Evolutionary conservation across 306 rosid species (phyloP).

Genomic region (Ammopiptanthus mongolicus): DNA sequence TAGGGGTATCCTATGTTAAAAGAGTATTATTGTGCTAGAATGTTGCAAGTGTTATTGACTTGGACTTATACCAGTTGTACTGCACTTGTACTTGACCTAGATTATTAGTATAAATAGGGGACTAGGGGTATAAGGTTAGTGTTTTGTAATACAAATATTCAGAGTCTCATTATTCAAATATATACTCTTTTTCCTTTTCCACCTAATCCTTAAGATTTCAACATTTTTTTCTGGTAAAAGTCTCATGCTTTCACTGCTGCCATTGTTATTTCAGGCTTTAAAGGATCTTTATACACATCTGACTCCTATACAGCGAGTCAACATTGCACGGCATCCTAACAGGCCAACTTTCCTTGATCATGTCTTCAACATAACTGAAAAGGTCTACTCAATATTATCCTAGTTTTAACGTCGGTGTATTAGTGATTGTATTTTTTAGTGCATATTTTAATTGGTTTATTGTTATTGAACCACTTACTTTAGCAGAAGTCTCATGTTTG

Average conservation of each 20-base stretch:
- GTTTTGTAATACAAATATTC: background rate
- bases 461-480: conserved; percentile 16
- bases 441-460: conserved; percentile 8
- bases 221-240: background rate
- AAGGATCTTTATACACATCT: conserved; percentile 60
- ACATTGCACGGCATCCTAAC: conserved; percentile 92
- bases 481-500: conserved; percentile 12
- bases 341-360: conserved; percentile 98
- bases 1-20: background rate
- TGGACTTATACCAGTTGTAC: background rate
- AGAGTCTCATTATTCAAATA: background rate
- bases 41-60: conserved; percentile 8
- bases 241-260: conserved; percentile 15
- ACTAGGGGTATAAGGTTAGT: background rate
- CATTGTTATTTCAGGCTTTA: conserved; percentile 58
- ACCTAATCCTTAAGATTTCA: background rate
- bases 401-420: background rate
- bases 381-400: conserved; percentile 36
- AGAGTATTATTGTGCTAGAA: background rate
- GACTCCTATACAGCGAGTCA: conserved; percentile 81
- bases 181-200: background rate
- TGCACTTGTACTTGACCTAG: conserved; percentile 3
- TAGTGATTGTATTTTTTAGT: conserved; percentile 19
- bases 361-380: conserved; percentile 81
- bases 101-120: background rate